Conservation (phyloP, 331 rosid genomes). For the Phaseolus coccineus region DNA sequence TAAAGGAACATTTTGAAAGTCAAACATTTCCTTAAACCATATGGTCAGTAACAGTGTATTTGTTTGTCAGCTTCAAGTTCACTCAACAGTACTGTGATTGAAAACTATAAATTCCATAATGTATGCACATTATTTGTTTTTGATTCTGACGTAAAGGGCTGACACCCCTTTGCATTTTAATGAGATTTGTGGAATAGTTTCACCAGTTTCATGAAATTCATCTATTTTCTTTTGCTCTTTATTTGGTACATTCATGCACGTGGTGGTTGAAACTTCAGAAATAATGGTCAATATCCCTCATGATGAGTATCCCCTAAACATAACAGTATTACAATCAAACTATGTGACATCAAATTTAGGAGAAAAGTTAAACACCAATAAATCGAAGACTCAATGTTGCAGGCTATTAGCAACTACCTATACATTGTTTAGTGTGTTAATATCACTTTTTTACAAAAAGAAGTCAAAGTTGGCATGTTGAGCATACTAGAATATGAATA, state of each 20-base stretch:
- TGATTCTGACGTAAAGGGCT: not conserved
- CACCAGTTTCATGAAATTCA: slow-evolving; percentile 16
- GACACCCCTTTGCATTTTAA: not conserved
- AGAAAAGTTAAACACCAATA: slow-evolving; percentile 9
- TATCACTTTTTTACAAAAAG: not conserved
- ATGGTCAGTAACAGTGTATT: not conserved
- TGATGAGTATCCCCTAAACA: not conserved
- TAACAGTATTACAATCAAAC: not conserved
- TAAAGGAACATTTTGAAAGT: slow-evolving; percentile 12
- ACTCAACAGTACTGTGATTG: not conserved
- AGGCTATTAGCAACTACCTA: not conserved
- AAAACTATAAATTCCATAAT: not conserved
- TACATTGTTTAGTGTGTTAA: slow-evolving; percentile 2
- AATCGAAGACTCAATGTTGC: not conserved
- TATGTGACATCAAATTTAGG: slow-evolving; percentile 7
- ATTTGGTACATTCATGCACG: not conserved
- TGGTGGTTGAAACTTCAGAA: slow-evolving; percentile 11
- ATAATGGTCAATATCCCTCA: slow-evolving; percentile 16
- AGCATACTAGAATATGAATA: slow-evolving; percentile 1
- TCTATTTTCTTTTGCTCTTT: not conserved
- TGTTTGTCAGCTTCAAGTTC: slow-evolving; percentile 26
- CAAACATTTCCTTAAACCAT: slow-evolving; percentile 20
- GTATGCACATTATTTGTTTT: not conserved
- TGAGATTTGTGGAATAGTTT: not conserved
- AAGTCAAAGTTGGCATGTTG: slow-evolving; percentile 16